Conservation (phyloP, 1,284 basidiomycete genomes). For the Apiotrichum brassicae region DNA sequence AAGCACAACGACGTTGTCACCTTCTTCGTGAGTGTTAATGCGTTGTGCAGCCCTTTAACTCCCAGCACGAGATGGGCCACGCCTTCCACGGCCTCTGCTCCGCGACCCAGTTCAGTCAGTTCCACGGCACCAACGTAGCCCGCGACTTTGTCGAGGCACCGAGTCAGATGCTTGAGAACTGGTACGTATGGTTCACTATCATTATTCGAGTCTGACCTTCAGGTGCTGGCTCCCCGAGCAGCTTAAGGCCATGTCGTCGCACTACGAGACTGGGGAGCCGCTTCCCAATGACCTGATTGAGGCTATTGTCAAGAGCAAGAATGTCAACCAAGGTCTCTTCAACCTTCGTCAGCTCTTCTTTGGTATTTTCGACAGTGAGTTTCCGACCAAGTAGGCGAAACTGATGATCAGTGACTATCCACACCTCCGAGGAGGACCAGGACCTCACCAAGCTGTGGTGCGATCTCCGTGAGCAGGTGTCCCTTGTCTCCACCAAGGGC, state of each 20-base stretch:
- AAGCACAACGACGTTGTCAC: slow-evolving; percentile 57
- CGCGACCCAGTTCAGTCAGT: slow-evolving; percentile 62
- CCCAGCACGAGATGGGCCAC: slow-evolving; percentile 62
- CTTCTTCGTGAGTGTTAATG: slow-evolving; percentile 2
- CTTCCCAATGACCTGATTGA: slow-evolving; percentile 18
- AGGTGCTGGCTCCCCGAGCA: slow-evolving; percentile 20
- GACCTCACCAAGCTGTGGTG: slow-evolving; percentile 21
- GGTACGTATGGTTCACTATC: slow-evolving; percentile 43
- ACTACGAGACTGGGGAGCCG: slow-evolving; percentile 17
- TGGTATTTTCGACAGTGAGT: slow-evolving; percentile 17
- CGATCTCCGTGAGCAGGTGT: slow-evolving; percentile 16
- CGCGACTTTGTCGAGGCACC: slow-evolving; percentile 81
- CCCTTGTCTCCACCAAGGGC: slow-evolving; percentile 15
- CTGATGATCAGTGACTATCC: slow-evolving; percentile 10
- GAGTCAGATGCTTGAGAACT: slow-evolving; percentile 85
- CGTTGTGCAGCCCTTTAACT: slow-evolving; percentile 26
- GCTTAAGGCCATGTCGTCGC: slow-evolving; percentile 21
- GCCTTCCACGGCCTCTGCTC: slow-evolving; percentile 76
- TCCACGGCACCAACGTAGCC: slow-evolving; percentile 60
- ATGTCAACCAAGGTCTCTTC: slow-evolving; percentile 18
- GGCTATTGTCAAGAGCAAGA: slow-evolving; percentile 19
- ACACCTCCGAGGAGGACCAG: slow-evolving; percentile 20
- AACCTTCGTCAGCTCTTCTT: slow-evolving; percentile 22
- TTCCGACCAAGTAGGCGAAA: neutral
- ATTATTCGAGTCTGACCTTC: neutral